phyloP scores from a whole-genome alignment of 306 rosid genomes.

The Ziziphus jujuba region DNA sequence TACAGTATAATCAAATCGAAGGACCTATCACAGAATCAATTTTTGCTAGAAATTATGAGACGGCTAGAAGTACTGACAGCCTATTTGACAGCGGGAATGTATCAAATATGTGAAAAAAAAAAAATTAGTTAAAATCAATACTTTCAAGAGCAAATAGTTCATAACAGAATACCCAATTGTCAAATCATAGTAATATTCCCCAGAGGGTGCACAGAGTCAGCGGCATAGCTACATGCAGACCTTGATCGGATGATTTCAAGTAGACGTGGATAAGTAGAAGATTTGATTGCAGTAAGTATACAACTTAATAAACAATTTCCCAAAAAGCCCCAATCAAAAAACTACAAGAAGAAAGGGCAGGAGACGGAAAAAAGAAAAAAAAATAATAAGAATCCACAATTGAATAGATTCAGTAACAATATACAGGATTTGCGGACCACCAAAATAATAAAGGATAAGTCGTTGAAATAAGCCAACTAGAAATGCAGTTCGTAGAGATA shows the following conservation, averaged over 20 bases:
- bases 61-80: not conserved
- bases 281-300: not conserved
- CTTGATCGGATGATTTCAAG: constrained; percentile 29
- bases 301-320: constrained; percentile 11
- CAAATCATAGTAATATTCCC: constrained; percentile 18
- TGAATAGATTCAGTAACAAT: constrained; percentile 6
- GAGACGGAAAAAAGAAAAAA: not conserved
- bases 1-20: constrained; percentile 17
- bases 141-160: constrained; percentile 25
- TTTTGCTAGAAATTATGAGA: not conserved
- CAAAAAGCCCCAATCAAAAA: not conserved
- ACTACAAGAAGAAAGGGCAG: not conserved
- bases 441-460: constrained; percentile 26
- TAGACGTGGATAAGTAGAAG: constrained; percentile 2
- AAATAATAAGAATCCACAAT: not conserved
- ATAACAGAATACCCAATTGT: constrained; percentile 22
- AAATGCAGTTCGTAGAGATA: constrained; percentile 29
- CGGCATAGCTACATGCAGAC: constrained; percentile 38
- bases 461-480: constrained; percentile 15
- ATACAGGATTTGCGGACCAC: constrained; percentile 16
- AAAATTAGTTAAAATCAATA: constrained; percentile 10
- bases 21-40: not conserved
- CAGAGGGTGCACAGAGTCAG: constrained; percentile 9
- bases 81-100: not conserved
- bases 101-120: not conserved